Evolutionary conservation across 1,284 basidiomycete species (phyloP).

Genomic region (Sporisorium iseilematis-ciliati): DNA sequence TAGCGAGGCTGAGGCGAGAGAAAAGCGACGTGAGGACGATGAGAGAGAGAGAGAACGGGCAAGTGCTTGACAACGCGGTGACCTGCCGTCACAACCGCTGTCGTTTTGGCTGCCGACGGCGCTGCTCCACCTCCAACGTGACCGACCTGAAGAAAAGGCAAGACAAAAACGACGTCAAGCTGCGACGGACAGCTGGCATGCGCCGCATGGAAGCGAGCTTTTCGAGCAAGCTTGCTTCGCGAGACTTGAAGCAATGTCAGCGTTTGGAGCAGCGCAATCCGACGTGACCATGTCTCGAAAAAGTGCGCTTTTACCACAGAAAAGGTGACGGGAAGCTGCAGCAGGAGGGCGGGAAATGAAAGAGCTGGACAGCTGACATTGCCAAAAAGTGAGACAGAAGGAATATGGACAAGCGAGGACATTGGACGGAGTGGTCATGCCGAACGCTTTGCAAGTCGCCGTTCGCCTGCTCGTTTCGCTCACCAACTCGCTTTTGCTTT

Average conservation of each 20-base stretch:
- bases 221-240: not conserved
- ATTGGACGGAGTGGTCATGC: too few species aligned
- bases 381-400: too few species aligned
- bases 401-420: too few species aligned
- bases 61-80: not conserved
- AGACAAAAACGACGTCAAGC: conserved; percentile 16
- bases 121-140: not conserved
- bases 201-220: conserved; percentile 11
- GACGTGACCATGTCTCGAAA: not conserved
- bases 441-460: too few species aligned
- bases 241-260: not conserved
- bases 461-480: too few species aligned
- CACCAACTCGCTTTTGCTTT: too few species aligned
- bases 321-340: too few species aligned
- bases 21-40: not conserved
- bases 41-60: not conserved
- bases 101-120: too few species aligned
- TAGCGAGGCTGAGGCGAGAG: not conserved
- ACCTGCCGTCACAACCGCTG: too few species aligned
- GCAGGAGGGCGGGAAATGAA: too few species aligned
- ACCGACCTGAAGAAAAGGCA: not conserved
- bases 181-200: conserved; percentile 28
- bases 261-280: not conserved
- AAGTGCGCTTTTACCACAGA: too few species aligned
- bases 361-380: too few species aligned